Evolutionary conservation across 352 stramenopile species (phyloP), one percentile per base, ranked within the genome.

Genomic region (Phytophthora chlamydospora): DNA sequence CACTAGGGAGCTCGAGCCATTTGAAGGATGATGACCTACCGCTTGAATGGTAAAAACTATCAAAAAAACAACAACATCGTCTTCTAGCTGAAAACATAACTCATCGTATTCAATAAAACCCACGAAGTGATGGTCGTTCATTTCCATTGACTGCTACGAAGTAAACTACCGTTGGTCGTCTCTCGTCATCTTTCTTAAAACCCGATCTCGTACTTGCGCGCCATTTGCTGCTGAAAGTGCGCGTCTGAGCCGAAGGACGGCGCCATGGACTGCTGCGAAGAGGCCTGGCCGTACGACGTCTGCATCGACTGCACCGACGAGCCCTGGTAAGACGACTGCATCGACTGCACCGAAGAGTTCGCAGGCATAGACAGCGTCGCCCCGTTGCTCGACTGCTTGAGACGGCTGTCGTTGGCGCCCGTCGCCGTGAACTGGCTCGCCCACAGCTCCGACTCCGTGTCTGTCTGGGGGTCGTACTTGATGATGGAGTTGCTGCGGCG

Each of bases 401-500:
- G 13, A 4, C 50, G 41, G 40, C 50, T 58, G 24, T 54, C 58
- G 29, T 43, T 42, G 34, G 24, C 29, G 14, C 50, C 50, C 34
- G 41, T 40, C n/a, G 48, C 61, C 52, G 47, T 64, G 24, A 73
- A 71, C 33, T 80, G 61, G 47, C 71, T 83, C 35, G 71, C 74
- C 46, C 77, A 83, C 17, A 79, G 50, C 29, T 83, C 71, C 42
- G 71, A 80, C 50, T 78, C 73, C 6, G 71, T 68, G 24, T 69
- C 57, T 36, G 71, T 75, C 33, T 64, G 65, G 27, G 55, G 60
- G 41, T 75, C 62, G 57, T 73, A 78, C 61, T 80, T 80, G 48
- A 33, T 24, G 2, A 71, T 39, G 24, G 58, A 61, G 48, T 68
- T 52, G 53, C 57, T 74, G 42, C 31, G 46, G 16, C 57, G 56